Percentiles rank a stretch among this genome's conserved stretches.
Conservation (phyloP, 495 filamentous ascomycete species). For the Aspergillus bertholletiae region DNA sequence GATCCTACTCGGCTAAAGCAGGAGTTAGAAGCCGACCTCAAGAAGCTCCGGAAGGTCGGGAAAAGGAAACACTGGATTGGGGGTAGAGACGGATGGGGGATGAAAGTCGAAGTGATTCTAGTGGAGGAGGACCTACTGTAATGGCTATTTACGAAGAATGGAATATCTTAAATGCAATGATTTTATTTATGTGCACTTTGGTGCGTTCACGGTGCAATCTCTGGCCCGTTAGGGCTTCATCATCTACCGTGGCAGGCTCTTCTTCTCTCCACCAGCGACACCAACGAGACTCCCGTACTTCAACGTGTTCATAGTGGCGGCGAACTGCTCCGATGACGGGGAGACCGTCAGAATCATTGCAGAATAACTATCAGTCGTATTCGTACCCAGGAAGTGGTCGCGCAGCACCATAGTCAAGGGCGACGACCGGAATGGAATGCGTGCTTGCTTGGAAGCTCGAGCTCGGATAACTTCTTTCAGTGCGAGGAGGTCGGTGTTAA, state of each 20-base stretch:
- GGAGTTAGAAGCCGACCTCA: conserved; percentile 22
- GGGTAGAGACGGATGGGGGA: conserved; percentile 28
- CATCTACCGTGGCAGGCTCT: background rate
- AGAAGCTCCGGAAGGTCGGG: conserved; percentile 30
- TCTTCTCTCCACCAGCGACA: conserved; percentile 57
- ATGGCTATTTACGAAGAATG: too few relatives aligned
- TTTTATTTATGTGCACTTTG: background rate
- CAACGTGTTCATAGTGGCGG: conserved; percentile 23
- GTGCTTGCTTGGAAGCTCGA: conserved; percentile 6
- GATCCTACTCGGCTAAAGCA: conserved; percentile 28
- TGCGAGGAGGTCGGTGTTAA: conserved; percentile 26
- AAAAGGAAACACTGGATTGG: conserved; percentile 36
- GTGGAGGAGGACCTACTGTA: conserved; percentile 14
- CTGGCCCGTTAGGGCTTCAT: too few relatives aligned
- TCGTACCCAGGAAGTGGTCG: conserved; percentile 15
- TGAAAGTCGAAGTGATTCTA: conserved; percentile 24
- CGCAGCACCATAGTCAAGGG: conserved; percentile 26
- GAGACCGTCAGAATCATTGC: conserved; percentile 23
- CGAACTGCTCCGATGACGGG: conserved; percentile 13
- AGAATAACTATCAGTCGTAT: conserved; percentile 7
- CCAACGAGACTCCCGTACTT: conserved; percentile 27
- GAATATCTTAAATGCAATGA: too few relatives aligned
- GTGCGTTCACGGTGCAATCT: too few relatives aligned
- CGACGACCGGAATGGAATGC: conserved; percentile 25
- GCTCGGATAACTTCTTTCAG: conserved; percentile 29